Evolutionary conservation across 176 grass and related monocot species (phyloP).

Genomic region (Lolium perenne): DNA sequence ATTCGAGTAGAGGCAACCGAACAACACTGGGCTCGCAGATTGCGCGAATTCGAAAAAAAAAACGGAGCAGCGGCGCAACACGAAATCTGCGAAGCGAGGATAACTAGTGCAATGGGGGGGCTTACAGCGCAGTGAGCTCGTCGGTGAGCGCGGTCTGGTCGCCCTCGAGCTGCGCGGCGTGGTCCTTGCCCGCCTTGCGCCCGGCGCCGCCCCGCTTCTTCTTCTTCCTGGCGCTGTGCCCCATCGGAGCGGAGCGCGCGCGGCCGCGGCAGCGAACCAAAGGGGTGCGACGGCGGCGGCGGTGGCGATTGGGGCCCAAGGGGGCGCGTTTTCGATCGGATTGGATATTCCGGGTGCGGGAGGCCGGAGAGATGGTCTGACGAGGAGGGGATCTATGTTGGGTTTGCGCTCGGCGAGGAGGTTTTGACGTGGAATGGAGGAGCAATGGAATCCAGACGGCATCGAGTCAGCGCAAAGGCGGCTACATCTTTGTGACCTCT

Average conservation of each 20-base stretch:
- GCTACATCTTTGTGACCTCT: too few relatives aligned
- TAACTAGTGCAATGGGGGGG: neutral
- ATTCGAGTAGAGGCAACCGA: neutral
- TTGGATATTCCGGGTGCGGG: neutral
- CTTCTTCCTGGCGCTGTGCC: constrained; percentile 90
- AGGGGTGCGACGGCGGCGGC: neutral
- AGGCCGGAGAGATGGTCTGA: neutral
- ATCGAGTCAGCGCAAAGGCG: neutral
- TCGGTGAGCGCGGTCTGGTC: constrained; percentile 71
- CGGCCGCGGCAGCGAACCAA: neutral
- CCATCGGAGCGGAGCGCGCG: constrained; percentile 57
- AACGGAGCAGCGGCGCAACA: neutral
- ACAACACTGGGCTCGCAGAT: neutral
- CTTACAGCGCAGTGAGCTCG: constrained; percentile 91
- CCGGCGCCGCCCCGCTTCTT: constrained; percentile 73
- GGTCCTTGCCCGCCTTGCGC: constrained; percentile 79
- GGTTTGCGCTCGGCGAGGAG: neutral
- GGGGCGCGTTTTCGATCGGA: neutral
- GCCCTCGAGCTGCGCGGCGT: constrained; percentile 59
- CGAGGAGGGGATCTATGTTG: constrained; percentile 23
- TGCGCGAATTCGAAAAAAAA: neutral
- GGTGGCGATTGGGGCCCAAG: neutral
- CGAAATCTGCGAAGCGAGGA: neutral
- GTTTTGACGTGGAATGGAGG: constrained; percentile 32
- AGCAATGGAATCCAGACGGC: constrained; percentile 14